A percentile compares a stretch with the other conserved stretches of the same genome.
Evolutionary conservation across 2,329 filamentous ascomycete genomes (phyloP).

Genomic region (Colletotrichum liaoningense): DNA sequence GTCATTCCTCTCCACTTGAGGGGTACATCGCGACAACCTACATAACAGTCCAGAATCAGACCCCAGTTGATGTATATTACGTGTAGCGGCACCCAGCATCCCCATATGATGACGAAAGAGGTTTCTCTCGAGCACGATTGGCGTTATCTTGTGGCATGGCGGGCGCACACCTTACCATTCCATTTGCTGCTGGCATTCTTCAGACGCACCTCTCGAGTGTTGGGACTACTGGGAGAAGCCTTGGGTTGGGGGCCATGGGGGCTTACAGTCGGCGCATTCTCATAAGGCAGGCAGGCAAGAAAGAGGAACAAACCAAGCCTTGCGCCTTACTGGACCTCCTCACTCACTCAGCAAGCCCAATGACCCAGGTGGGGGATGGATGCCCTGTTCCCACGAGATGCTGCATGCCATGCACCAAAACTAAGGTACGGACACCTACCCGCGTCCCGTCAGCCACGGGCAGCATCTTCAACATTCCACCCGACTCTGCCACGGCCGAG

Average conservation of each 20-base stretch:
- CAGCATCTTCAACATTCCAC: not conserved
- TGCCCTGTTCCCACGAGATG: not conserved
- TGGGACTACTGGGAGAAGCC: too few species aligned
- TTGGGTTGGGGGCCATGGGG: too few species aligned
- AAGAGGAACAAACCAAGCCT: not conserved
- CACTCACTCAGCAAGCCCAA: too few species aligned
- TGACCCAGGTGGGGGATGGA: too few species aligned
- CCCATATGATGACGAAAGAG: not conserved
- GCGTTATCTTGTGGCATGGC: not conserved
- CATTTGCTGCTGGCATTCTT: not conserved
- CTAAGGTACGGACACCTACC: not conserved
- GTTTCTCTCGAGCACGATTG: not conserved
- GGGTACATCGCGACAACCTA: not conserved
- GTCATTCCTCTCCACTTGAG: not conserved
- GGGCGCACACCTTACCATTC: not conserved
- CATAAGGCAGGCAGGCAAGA: not conserved
- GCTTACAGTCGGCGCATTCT: not conserved
- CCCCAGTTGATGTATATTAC: not conserved
- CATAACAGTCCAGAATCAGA: rapidly evolving
- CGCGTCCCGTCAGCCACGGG: not conserved
- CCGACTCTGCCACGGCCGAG: not conserved
- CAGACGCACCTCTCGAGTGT: not conserved
- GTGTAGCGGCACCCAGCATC: not conserved
- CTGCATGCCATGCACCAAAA: not conserved
- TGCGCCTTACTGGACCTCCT: too few species aligned